Evolutionary conservation across 306 rosid genomes (phyloP).

Genomic region (Inga oerstediana): DNA sequence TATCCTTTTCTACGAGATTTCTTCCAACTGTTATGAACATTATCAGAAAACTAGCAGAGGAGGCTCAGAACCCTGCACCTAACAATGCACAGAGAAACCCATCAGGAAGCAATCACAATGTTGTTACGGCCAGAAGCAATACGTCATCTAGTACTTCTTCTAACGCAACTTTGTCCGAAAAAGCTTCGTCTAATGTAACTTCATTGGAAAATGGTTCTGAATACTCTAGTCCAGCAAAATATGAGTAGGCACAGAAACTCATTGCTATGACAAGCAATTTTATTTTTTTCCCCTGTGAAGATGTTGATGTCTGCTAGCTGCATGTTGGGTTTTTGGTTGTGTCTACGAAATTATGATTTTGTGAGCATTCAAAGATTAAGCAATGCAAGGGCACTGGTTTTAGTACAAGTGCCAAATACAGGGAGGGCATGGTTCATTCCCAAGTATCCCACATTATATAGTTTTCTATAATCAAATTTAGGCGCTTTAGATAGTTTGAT

Average conservation of each 20-base stretch:
- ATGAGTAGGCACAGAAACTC: constrained; percentile 44
- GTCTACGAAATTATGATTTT: constrained; percentile 25
- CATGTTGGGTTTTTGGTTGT: constrained; percentile 24
- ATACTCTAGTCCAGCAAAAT: constrained; percentile 50
- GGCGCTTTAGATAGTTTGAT: constrained; percentile 33
- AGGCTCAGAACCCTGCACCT: constrained; percentile 53
- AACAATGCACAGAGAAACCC: constrained; percentile 48
- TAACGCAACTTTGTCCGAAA: constrained; percentile 38
- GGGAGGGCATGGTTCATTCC: constrained; percentile 23
- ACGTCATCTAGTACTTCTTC: constrained; percentile 64
- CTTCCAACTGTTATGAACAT: constrained; percentile 76
- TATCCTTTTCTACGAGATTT: constrained; percentile 68
- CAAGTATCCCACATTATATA: constrained; percentile 36
- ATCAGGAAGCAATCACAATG: constrained; percentile 40
- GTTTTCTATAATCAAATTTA: constrained; percentile 12
- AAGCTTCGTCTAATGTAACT: constrained; percentile 22
- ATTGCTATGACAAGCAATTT: not conserved
- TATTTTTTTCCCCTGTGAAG: constrained; percentile 24
- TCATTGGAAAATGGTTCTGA: constrained; percentile 36
- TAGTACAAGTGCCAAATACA: constrained; percentile 43
- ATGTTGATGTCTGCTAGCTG: constrained; percentile 28
- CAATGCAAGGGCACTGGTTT: constrained; percentile 47
- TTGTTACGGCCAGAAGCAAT: constrained; percentile 36
- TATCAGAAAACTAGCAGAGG: constrained; percentile 73
- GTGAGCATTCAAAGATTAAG: constrained; percentile 25